phyloP scores from a whole-genome alignment of 345 rosid genomes.

The Eucalyptus dawsonii region DNA sequence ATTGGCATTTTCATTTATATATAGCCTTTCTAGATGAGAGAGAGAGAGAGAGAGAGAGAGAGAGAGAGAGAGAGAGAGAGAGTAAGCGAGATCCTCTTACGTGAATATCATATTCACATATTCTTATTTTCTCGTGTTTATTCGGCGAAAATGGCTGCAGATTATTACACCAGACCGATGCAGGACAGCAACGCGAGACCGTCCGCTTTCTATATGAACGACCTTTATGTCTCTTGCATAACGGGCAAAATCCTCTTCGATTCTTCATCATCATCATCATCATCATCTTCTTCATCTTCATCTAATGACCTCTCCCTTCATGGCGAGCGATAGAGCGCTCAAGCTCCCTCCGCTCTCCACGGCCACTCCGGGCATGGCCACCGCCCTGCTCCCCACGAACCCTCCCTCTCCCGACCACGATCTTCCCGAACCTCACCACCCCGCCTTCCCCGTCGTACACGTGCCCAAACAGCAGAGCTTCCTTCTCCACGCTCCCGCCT shows the following conservation, averaged over 20 bases:
- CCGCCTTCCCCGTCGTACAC: constrained; percentile 54
- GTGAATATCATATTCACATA: not conserved
- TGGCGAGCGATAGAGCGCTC: constrained; percentile 33
- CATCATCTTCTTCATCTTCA: not conserved
- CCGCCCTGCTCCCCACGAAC: constrained; percentile 42
- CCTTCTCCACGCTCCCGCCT: constrained; percentile 38
- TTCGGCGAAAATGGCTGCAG: not conserved
- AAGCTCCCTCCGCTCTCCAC: constrained; percentile 45
- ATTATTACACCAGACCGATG: not conserved
- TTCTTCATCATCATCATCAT: not conserved
- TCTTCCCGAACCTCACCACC: constrained; percentile 43
- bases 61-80: not conserved
- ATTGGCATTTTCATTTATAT: too few relatives aligned
- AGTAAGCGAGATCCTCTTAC: not conserved
- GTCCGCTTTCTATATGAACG: not conserved
- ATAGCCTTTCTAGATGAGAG: not conserved
- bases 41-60: not conserved
- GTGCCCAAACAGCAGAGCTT: constrained; percentile 51
- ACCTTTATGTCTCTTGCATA: not conserved
- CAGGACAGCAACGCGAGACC: not conserved
- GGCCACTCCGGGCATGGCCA: constrained; percentile 46
- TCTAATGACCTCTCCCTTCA: constrained; percentile 46
- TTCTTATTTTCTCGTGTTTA: not conserved
- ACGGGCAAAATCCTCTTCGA: not conserved
- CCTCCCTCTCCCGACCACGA: constrained; percentile 37